Percentiles rank a stretch among this genome's conserved stretches.
Evolutionary conservation across 2,329 filamentous ascomycete genomes (phyloP).

Genomic region (Arthroderma sp.): DNA sequence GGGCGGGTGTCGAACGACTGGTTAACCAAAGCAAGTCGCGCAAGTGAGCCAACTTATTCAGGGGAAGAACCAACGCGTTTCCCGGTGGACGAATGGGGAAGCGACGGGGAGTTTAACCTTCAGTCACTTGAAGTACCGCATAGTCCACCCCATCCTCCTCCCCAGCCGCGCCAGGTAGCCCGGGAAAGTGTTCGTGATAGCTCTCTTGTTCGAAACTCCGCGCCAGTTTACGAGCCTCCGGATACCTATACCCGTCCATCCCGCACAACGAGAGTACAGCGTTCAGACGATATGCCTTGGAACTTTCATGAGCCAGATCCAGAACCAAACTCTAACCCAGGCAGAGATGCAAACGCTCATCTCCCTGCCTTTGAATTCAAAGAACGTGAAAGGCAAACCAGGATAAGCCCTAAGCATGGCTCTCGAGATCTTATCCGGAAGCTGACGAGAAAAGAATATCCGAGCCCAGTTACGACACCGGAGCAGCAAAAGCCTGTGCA

Average conservation of each 20-base stretch:
- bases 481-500: slow-evolving; percentile 20
- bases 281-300: too few relatives aligned
- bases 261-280: too few relatives aligned
- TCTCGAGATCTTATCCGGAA: slow-evolving; percentile 31
- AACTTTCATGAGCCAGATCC: too few relatives aligned
- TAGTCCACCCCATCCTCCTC: slow-evolving; percentile 12
- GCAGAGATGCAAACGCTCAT: too few relatives aligned
- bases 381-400: slow-evolving; percentile 5
- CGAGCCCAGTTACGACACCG: slow-evolving; percentile 22
- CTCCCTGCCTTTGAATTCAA: slow-evolving; percentile 5
- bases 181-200: slow-evolving; percentile 10
- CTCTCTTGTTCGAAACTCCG: slow-evolving; percentile 15
- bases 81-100: slow-evolving; percentile 13
- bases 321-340: too few relatives aligned
- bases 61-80: not conserved
- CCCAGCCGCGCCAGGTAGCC: too few relatives aligned
- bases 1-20: slow-evolving; percentile 22
- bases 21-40: slow-evolving; percentile 20
- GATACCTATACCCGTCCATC: too few relatives aligned
- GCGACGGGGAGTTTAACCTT: slow-evolving; percentile 17
- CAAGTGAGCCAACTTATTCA: slow-evolving; percentile 10
- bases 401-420: not conserved
- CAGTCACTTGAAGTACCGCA: slow-evolving; percentile 19
- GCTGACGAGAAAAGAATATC: slow-evolving; percentile 27
- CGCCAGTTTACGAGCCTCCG: not conserved